Evolutionary conservation across 306 rosid species (phyloP), one percentile per base, ranked within the genome.

Genomic region (Abrus precatorius): DNA sequence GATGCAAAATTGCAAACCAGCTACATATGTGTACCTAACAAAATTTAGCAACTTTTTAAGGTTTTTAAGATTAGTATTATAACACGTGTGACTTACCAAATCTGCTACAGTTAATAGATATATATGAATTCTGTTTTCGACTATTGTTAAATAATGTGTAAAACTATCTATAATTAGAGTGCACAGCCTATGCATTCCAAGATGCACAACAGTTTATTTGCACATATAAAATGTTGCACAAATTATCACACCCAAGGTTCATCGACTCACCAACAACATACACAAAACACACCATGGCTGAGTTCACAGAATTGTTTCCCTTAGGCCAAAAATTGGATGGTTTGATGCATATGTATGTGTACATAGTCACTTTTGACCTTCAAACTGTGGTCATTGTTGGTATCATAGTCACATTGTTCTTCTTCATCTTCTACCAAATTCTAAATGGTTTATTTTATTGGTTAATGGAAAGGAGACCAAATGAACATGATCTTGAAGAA

Each of bases 391-490:
- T 45, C 2, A 30, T 52, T 3, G 1, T 68, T 67, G 6, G 70
- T 6, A 0, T 27, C 20, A 44, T 74, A 27, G 6, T 74, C 62
- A 73, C 87, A 67, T 0, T 75, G 36, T 20, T 79, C 12, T 50
- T 79, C 55, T 79, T 75, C 81, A 84, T 84, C 67, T 27, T 84
- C n/a, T 49, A 84, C 7, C 87, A 79, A 68, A 79, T 84, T 9
- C 54, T 79, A 20, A 10, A 74, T 1, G 87, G 87, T 3, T 59
- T 84, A 30, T 84, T 84, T 74, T 84, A 5, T 10, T 84, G 87
- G 87, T 20, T 79, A 4, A 5, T 84, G 29, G 78, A 67, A 79
- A 14, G 38, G 9, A 60, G 78, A 11, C 84, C 87, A 5, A 8
- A 10, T 2, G 50, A 56, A 5, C 61, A 12, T 29, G 81, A 84